A percentile compares a stretch with the other conserved stretches of the same genome.
Evolutionary conservation across 345 rosid species (phyloP).

Genomic region (Cardamine chenopodiifolia): DNA sequence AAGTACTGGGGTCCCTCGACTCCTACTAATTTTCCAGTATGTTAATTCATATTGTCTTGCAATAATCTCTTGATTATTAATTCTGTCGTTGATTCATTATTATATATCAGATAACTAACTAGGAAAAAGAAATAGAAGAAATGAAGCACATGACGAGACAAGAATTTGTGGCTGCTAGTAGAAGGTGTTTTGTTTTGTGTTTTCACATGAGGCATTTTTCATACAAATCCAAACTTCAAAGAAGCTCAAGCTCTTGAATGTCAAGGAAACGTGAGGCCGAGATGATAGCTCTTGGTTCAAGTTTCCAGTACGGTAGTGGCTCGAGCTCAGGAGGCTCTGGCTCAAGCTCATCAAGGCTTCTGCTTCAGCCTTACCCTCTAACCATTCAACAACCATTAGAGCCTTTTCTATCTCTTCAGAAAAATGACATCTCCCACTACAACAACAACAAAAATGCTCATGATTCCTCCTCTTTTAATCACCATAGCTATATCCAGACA

Average conservation of each 20-base stretch:
- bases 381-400: constrained; percentile 65
- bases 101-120: constrained; percentile 73
- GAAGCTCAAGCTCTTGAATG: constrained; percentile 96
- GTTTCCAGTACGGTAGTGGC: constrained; percentile 60
- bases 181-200: constrained; percentile 59
- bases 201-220: not conserved
- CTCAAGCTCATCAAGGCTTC: constrained; percentile 59
- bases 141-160: constrained; percentile 99
- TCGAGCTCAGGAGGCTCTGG: constrained; percentile 42
- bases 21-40: constrained; percentile 92
- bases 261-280: constrained; percentile 86
- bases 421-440: constrained; percentile 73
- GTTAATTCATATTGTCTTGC: not conserved
- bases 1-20: constrained; percentile 99
- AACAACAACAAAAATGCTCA: constrained; percentile 43
- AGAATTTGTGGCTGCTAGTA: constrained; percentile 94
- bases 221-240: constrained; percentile 40
- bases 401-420: constrained; percentile 71
- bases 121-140: constrained; percentile 95
- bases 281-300: constrained; percentile 76
- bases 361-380: constrained; percentile 66
- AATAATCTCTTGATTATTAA: not conserved
- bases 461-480: constrained; percentile 61
- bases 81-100: constrained; percentile 2
- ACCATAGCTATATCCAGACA: constrained; percentile 62